Evolutionary conservation across 108 stramenopile genomes (phyloP).

Genomic region (Cyclotella atomus): DNA sequence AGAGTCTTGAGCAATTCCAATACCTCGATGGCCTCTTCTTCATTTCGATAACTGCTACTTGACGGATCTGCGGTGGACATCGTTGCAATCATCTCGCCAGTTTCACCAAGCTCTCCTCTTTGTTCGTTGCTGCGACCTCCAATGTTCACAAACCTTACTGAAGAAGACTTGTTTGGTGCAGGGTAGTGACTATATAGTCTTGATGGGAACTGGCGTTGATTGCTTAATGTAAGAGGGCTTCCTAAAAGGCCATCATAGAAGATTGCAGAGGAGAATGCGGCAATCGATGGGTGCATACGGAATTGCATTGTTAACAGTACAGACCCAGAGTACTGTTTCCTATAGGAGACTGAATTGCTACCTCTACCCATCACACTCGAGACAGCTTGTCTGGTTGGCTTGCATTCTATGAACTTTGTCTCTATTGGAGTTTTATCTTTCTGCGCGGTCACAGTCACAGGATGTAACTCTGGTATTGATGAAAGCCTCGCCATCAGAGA

Average conservation of each 20-base stretch:
- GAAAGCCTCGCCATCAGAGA: constrained; percentile 87
- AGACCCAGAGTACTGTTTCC: constrained; percentile 83
- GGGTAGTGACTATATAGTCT: constrained; percentile 51
- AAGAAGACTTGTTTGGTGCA: constrained; percentile 24
- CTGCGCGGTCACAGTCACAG: constrained; percentile 70
- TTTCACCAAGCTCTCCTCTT: constrained; percentile 43
- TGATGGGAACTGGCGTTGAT: constrained; percentile 57
- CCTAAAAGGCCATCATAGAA: constrained; percentile 84
- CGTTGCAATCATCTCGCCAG: constrained; percentile 10
- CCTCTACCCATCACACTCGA: constrained; percentile 36
- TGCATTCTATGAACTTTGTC: constrained; percentile 60
- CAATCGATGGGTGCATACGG: constrained; percentile 97
- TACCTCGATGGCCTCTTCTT: constrained; percentile 68
- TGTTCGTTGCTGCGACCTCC: constrained; percentile 77
- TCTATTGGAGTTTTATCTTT: constrained; percentile 60
- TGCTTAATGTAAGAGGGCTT: constrained; percentile 61
- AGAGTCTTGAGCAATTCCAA: constrained; percentile 58
- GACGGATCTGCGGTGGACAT: constrained; percentile 31
- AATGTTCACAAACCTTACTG: constrained; percentile 71
- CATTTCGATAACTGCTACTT: constrained; percentile 57
- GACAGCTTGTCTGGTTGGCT: constrained; percentile 70
- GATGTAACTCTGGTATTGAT: constrained; percentile 58
- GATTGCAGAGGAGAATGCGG: constrained; percentile 89
- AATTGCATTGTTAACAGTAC: constrained; percentile 91
- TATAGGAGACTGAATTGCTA: constrained; percentile 53